A percentile compares a stretch with the other conserved stretches of the same genome.
Conservation (phyloP, 2,329 filamentous ascomycete species). For the Aspergillus tamarii region DNA sequence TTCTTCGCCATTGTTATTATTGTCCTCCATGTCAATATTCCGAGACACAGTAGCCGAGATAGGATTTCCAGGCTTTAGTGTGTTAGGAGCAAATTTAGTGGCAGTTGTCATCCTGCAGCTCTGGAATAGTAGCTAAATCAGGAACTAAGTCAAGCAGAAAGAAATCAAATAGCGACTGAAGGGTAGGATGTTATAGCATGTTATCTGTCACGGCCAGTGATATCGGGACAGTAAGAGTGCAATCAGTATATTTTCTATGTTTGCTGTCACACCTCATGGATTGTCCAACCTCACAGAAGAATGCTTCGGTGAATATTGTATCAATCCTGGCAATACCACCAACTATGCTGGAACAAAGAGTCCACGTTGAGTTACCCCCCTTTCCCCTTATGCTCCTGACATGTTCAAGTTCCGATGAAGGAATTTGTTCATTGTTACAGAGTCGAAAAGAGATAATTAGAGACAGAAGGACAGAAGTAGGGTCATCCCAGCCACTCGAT, state of each 20-base stretch:
- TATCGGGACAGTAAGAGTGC: neutral
- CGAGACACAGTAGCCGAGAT: slow-evolving; percentile 1
- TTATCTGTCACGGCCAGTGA: neutral
- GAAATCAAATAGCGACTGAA: neutral
- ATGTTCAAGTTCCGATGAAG: neutral
- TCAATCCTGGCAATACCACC: neutral
- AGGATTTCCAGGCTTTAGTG: slow-evolving; percentile 6
- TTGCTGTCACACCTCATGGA: neutral
- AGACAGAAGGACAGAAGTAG: neutral
- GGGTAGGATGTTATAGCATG: neutral
- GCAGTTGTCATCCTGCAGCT: neutral
- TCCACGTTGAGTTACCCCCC: neutral
- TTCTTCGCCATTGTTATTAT: slow-evolving; percentile 1
- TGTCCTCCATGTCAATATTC: slow-evolving; percentile 11
- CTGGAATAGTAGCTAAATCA: neutral
- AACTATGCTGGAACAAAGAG: neutral
- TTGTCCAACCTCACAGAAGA: neutral
- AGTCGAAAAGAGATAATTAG: neutral
- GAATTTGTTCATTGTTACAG: neutral
- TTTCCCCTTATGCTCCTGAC: neutral
- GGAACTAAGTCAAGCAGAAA: neutral
- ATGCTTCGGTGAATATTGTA: neutral
- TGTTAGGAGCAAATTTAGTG: neutral
- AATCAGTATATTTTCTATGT: neutral
- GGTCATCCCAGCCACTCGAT: neutral